Percentiles rank a stretch among this genome's conserved stretches.
These are phyloP conservation scores for Remersonia thermophila DNA, from an alignment of 2,329 filamentous ascomycete species.

Conservation along the genomic window DNA sequence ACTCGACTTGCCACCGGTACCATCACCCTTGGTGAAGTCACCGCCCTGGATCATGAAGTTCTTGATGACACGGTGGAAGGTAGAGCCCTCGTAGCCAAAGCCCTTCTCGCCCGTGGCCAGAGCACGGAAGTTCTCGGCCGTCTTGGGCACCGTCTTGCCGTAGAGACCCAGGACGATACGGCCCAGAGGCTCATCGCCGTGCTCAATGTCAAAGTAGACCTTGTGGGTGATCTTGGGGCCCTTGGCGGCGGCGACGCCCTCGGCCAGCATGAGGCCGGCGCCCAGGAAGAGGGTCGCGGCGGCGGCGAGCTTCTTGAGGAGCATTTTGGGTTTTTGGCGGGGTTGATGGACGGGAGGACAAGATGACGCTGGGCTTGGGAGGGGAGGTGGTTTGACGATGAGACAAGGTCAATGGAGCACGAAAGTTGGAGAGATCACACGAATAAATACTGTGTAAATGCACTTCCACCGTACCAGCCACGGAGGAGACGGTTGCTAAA, in stretches of 20 bases:
- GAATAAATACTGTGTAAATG: too few relatives aligned
- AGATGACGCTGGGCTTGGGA: too few relatives aligned
- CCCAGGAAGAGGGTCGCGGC: constrained; percentile 66
- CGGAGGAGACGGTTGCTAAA: constrained; percentile 15
- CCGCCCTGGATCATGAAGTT: constrained; percentile 86
- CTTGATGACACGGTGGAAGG: constrained; percentile 85
- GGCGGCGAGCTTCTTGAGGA: constrained; percentile 58
- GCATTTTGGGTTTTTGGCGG: constrained; percentile 43
- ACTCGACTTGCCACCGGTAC: constrained; percentile 78
- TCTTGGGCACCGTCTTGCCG: constrained; percentile 76
- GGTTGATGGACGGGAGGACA: constrained; percentile 1
- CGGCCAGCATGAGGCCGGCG: constrained; percentile 60
- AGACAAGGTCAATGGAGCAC: constrained; percentile 7
- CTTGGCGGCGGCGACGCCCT: constrained; percentile 61
- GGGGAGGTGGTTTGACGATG: background rate
- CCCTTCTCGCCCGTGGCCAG: constrained; percentile 79
- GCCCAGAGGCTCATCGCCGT: constrained; percentile 62
- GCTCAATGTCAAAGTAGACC: constrained; percentile 77
- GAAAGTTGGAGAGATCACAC: background rate
- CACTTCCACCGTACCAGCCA: too few relatives aligned
- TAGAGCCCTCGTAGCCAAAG: constrained; percentile 68
- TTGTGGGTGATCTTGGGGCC: constrained; percentile 94
- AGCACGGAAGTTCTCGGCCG: constrained; percentile 61
- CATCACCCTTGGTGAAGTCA: constrained; percentile 73
- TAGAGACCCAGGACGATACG: constrained; percentile 74